Percentiles rank a stretch among this genome's conserved stretches.
Evolutionary conservation across 2,329 filamentous ascomycete species (phyloP).

Genomic region (Pestalotiopsis sp.): DNA sequence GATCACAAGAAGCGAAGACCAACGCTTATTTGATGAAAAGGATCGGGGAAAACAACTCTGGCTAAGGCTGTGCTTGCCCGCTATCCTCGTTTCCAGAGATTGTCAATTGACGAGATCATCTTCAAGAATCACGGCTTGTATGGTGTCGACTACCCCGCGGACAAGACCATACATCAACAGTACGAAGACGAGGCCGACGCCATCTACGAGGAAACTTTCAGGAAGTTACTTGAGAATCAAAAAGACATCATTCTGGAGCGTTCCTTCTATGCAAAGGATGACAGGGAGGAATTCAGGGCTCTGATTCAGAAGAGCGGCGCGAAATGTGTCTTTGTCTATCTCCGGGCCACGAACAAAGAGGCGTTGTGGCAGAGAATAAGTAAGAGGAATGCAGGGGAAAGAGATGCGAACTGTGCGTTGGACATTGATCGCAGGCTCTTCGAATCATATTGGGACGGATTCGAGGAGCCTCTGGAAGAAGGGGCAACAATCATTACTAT

Average conservation of each 20-base stretch:
- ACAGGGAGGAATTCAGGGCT: conserved; percentile 32
- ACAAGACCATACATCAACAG: conserved; percentile 18
- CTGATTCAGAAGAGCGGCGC: conserved; percentile 21
- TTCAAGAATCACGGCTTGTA: conserved; percentile 28
- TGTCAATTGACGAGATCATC: conserved; percentile 29
- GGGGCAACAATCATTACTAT: no score
- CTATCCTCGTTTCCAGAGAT: conserved; percentile 25
- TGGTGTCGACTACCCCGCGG: conserved; percentile 28
- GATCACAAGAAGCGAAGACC: no score
- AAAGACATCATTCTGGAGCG: conserved; percentile 33
- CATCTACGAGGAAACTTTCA: conserved; percentile 1
- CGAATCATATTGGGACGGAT: conserved; percentile 25
- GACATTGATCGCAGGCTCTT: conserved; percentile 23
- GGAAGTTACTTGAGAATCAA: conserved; percentile 16
- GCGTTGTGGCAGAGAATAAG: conserved; percentile 33
- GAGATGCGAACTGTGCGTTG: conserved; percentile 31
- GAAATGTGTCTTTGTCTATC: conserved; percentile 33
- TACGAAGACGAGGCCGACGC: conserved; percentile 24
- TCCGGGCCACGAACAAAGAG: conserved; percentile 27
- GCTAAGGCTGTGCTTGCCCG: conserved; percentile 26
- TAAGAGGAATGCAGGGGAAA: conserved; percentile 23
- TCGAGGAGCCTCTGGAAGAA: conserved; percentile 19
- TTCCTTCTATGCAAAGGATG: conserved; percentile 32
- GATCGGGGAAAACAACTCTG: conserved; percentile 32
- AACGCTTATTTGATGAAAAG: conserved; percentile 14